Evolutionary conservation across 2,329 filamentous ascomycete genomes (phyloP).

Genomic region (Nigrospora sphaerica): DNA sequence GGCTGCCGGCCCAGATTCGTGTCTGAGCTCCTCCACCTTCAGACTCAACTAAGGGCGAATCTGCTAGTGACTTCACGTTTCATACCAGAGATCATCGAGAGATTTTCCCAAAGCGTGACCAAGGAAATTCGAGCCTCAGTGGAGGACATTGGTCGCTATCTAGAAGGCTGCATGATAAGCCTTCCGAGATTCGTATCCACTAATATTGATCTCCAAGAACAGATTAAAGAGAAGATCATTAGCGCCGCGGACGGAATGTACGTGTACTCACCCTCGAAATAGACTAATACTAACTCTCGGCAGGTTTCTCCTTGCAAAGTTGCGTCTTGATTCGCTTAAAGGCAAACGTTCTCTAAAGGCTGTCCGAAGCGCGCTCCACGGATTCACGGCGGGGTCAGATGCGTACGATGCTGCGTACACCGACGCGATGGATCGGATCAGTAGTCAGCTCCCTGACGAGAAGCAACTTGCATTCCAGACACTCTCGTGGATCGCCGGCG

Average conservation of each 20-base stretch:
- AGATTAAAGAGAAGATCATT: constrained; percentile 15
- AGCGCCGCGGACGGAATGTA: constrained; percentile 24
- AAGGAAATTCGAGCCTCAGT: no score
- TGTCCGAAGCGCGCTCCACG: constrained; percentile 22
- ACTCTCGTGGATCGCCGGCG: constrained; percentile 32
- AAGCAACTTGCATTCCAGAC: constrained; percentile 28
- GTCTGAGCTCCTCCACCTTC: constrained; percentile 6
- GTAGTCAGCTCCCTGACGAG: constrained; percentile 23
- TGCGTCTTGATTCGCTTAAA: constrained; percentile 26
- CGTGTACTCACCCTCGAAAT: no score
- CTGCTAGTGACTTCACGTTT: constrained; percentile 16
- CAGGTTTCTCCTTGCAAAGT: constrained; percentile 32
- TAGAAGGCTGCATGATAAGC: constrained; percentile 11
- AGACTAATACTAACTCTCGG: constrained; percentile 3
- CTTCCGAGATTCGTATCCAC: constrained; percentile 9
- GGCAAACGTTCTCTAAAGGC: constrained; percentile 22
- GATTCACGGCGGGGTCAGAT: constrained; percentile 19
- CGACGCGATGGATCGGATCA: constrained; percentile 32
- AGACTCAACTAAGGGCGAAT: neutral
- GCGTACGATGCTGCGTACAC: constrained; percentile 32
- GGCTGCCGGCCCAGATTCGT: constrained; percentile 5
- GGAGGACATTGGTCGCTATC: no score
- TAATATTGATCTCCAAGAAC: constrained; percentile 9
- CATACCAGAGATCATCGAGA: constrained; percentile 11
- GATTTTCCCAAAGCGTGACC: constrained; percentile 10